These are phyloP conservation scores for Leccinum laetum DNA, from an alignment of 1,284 basidiomycete species.

Conservation along the genomic window DNA sequence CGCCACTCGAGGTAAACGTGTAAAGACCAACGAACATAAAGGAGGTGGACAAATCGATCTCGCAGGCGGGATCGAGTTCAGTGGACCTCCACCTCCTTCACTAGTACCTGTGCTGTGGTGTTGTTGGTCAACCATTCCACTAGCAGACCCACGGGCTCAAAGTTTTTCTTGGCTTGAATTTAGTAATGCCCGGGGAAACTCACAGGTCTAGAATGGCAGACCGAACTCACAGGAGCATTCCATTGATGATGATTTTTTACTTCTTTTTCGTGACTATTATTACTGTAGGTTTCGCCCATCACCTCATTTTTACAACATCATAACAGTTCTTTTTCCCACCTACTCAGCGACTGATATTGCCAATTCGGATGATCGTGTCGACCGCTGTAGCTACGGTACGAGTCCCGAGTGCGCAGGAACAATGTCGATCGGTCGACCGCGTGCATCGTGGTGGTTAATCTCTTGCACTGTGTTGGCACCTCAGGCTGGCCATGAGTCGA, in stretches of 20 bases:
- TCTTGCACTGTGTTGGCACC: neutral
- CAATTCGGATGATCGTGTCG: slow-evolving; percentile 8
- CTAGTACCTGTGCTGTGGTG: slow-evolving; percentile 1
- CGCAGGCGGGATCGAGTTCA: slow-evolving; percentile 46
- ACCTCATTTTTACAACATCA: neutral
- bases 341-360: neutral
- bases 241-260: neutral
- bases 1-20: slow-evolving; percentile 49
- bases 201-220: neutral
- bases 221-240: neutral
- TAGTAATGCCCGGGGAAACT: neutral
- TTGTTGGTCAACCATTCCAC: neutral
- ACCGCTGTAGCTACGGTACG: neutral
- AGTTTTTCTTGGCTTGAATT: neutral
- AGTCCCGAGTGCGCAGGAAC: slow-evolving; percentile 7
- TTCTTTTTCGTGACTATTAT: neutral
- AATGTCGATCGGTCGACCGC: slow-evolving; percentile 16
- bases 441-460: slow-evolving; percentile 13
- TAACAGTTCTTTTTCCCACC: neutral
- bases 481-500: neutral
- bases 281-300: slow-evolving; percentile 1
- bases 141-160: neutral
- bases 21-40: slow-evolving; percentile 40
- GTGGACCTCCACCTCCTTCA: slow-evolving; percentile 1
- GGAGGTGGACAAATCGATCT: slow-evolving; percentile 53